These are phyloP conservation scores for Fusarium sp. DNA, from an alignment of 2,329 filamentous ascomycete species.

Conservation along the genomic window DNA sequence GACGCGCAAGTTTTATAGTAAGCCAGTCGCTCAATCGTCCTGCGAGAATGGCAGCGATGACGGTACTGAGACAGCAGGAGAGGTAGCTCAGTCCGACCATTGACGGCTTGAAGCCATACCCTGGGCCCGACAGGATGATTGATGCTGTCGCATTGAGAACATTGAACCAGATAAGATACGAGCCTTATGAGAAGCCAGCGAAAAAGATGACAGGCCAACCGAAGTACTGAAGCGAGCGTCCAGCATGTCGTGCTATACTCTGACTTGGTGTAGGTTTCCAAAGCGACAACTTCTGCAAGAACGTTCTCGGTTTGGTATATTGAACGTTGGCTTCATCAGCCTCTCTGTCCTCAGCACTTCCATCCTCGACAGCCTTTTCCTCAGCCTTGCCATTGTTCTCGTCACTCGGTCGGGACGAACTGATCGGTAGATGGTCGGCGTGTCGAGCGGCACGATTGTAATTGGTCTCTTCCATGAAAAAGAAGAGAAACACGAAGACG, in stretches of 20 bases:
- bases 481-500: constrained; percentile 55
- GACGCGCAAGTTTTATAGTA: constrained; percentile 50
- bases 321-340: background rate
- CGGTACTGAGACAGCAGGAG: constrained; percentile 49
- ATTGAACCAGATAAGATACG: constrained; percentile 55
- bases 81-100: constrained; percentile 53
- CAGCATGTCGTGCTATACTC: constrained; percentile 50
- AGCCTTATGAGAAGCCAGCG: constrained; percentile 54
- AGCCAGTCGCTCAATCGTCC: constrained; percentile 52
- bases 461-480: constrained; percentile 69
- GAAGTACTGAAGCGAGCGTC: constrained; percentile 50
- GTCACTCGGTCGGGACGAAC: background rate
- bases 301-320: constrained; percentile 48
- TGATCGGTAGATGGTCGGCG: background rate
- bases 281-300: constrained; percentile 54
- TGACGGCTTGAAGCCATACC: constrained; percentile 52
- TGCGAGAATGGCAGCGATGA: constrained; percentile 43
- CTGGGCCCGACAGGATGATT: constrained; percentile 49
- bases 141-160: constrained; percentile 56
- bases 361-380: background rate
- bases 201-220: constrained; percentile 56
- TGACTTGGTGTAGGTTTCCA: constrained; percentile 48
- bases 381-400: background rate
- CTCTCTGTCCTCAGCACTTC: constrained; percentile 9
- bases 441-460: constrained; percentile 52